Conservation (phyloP, 306 rosid genomes). For the Vigna nakashimae region DNA sequence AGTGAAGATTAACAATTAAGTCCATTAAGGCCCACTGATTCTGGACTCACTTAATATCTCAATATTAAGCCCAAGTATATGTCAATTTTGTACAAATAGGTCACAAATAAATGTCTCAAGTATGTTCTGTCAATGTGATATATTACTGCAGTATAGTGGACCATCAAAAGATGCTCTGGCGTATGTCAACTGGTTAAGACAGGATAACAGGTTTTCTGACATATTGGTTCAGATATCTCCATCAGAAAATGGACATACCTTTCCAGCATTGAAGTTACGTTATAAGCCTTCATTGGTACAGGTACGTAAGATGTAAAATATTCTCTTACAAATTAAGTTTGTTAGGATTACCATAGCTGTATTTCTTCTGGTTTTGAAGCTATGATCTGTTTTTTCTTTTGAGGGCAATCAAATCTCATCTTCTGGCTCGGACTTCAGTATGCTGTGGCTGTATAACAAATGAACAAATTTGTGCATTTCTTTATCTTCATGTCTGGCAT, state of each 20-base stretch:
- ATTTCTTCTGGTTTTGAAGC: neutral
- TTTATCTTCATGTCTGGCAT: conserved; percentile 12
- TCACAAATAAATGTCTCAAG: no score
- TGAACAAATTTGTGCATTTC: conserved; percentile 20
- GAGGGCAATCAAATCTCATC: neutral
- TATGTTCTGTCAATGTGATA: conserved; percentile 18
- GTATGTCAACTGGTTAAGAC: conserved; percentile 84
- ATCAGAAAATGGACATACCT: conserved; percentile 76
- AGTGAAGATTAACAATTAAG: no score
- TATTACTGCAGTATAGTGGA: conserved; percentile 85
- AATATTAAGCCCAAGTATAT: no score
- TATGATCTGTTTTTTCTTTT: conserved; percentile 7
- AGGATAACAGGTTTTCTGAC: conserved; percentile 75
- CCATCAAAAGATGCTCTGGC: conserved; percentile 79
- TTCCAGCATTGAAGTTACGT: conserved; percentile 87
- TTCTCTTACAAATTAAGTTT: neutral
- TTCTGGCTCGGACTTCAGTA: conserved; percentile 12
- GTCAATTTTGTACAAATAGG: no score
- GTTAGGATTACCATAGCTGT: neutral
- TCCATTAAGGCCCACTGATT: no score
- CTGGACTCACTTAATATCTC: no score
- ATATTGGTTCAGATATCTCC: conserved; percentile 79
- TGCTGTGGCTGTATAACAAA: conserved; percentile 33
- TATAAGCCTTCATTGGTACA: conserved; percentile 91
- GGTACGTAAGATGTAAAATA: conserved; percentile 53